phyloP scores from a whole-genome alignment of 345 rosid species.

The Mercurialis annua region DNA sequence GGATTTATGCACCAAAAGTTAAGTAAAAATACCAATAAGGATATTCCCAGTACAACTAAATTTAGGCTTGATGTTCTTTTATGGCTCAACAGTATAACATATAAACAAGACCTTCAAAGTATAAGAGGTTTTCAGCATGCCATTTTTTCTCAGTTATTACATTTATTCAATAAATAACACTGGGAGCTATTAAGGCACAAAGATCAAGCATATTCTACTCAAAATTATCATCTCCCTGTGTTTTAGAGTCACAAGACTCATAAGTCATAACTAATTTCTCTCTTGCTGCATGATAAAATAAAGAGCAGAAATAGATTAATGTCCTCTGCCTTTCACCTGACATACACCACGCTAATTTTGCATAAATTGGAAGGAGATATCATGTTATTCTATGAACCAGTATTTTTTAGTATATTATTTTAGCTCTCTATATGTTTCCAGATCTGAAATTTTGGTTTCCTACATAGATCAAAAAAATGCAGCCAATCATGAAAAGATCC shows the following conservation, averaged over 20 bases:
- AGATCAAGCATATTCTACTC: neutral
- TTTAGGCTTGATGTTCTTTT: neutral
- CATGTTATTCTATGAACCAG: neutral
- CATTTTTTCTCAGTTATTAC: neutral
- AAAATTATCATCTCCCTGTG: neutral
- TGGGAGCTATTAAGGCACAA: neutral
- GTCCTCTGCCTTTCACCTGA: neutral
- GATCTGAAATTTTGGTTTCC: conserved; percentile 12
- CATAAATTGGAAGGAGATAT: neutral
- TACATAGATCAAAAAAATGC: neutral
- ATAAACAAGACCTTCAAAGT: neutral
- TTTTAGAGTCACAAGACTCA: neutral
- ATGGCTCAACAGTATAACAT: neutral
- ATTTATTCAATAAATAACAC: neutral
- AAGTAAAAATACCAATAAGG: neutral
- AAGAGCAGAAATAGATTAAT: neutral
- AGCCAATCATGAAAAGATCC: conserved; percentile 8
- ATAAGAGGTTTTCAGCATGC: neutral
- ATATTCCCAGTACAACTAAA: neutral
- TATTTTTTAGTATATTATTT: too few relatives aligned
- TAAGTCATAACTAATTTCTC: neutral
- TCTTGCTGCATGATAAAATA: neutral
- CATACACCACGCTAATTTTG: neutral
- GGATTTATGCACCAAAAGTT: neutral
- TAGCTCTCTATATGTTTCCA: neutral